These are phyloP conservation scores for Micromonas pusilla DNA, from an alignment of 139 green algal species.

Conservation along the genomic window DNA sequence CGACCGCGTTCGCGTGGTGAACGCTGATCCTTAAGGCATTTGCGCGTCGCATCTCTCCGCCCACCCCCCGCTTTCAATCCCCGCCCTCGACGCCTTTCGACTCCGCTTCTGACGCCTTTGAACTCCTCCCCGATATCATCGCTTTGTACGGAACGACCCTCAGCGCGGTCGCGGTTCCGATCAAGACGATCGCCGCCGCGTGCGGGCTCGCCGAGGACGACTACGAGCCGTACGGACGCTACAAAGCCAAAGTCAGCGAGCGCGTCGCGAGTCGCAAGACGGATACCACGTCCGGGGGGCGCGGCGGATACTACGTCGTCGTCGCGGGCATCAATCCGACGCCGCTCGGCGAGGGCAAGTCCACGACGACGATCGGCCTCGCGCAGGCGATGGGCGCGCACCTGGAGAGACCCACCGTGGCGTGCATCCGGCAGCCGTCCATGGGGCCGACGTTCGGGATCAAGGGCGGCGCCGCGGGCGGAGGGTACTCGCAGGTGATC, in stretches of 20 bases:
- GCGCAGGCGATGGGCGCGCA: constrained; percentile 90
- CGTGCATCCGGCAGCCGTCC: constrained; percentile 88
- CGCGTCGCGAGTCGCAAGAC: background rate
- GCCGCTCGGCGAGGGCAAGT: constrained; percentile 90
- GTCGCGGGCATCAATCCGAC: constrained; percentile 95
- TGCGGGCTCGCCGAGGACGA: constrained; percentile 63
- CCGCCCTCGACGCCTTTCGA: too few species aligned
- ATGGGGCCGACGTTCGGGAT: constrained; percentile 98
- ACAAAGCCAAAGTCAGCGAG: constrained; percentile 84
- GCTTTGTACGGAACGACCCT: too few species aligned
- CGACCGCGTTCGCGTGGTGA: too few species aligned
- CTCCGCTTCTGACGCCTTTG: too few species aligned
- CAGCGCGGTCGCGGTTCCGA: constrained; percentile 56
- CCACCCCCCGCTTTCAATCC: too few species aligned
- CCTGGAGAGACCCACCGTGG: constrained; percentile 71
- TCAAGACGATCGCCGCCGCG: constrained; percentile 67
- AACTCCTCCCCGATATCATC: too few species aligned
- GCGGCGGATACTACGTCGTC: constrained; percentile 61
- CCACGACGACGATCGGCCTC: constrained; percentile 94
- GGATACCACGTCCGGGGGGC: too few species aligned
- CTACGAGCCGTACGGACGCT: constrained; percentile 70
- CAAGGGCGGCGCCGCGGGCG: constrained; percentile 93
- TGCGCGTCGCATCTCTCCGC: too few species aligned
- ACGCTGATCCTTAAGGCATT: too few species aligned
- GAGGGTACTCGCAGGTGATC: constrained; percentile 89